Conservation (phyloP, 1,284 basidiomycete genomes). For the Coniophora puteana region DNA sequence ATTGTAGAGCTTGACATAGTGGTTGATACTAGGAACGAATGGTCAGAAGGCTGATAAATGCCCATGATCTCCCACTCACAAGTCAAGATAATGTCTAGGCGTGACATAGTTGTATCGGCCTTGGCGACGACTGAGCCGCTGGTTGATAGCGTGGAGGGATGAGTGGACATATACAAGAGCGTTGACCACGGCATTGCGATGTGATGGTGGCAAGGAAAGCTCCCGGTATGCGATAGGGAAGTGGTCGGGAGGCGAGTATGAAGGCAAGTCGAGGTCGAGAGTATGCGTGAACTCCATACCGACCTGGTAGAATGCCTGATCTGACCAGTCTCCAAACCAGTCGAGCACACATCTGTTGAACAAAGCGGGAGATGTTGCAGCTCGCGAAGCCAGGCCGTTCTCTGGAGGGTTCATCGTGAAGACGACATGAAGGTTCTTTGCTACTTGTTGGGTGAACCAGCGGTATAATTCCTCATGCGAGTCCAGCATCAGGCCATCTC, state of each 20-base stretch:
- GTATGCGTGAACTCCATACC: slow-evolving; percentile 92
- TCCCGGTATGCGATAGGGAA: slow-evolving; percentile 91
- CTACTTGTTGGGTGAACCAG: slow-evolving; percentile 97
- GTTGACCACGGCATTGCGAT: slow-evolving; percentile 89
- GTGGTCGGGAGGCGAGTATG: slow-evolving; percentile 71
- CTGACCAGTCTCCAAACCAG: slow-evolving; percentile 99
- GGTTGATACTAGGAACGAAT: slow-evolving; percentile 84
- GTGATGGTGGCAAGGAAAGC: slow-evolving; percentile 75
- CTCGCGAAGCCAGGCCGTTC: slow-evolving; percentile 91
- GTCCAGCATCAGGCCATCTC: slow-evolving; percentile 97
- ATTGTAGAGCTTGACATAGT: slow-evolving; percentile 94
- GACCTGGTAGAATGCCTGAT: slow-evolving; percentile 96
- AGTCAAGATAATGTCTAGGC: slow-evolving; percentile 96
- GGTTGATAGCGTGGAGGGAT: slow-evolving; percentile 87
- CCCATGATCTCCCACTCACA: slow-evolving; percentile 56
- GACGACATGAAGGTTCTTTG: slow-evolving; percentile 94
- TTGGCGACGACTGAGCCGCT: slow-evolving; percentile 85
- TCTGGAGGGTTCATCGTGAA: slow-evolving; percentile 99
- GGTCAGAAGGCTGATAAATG: slow-evolving; percentile 16
- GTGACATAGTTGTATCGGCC: slow-evolving; percentile 97
- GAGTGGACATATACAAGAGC: slow-evolving; percentile 92
- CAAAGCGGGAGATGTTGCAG: slow-evolving; percentile 94
- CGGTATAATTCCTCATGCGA: slow-evolving; percentile 95
- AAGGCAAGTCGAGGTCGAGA: slow-evolving; percentile 83
- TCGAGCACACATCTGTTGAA: slow-evolving; percentile 98